Evolutionary conservation across 345 rosid species (phyloP), one percentile per base, ranked within the genome.

Genomic region (Camelina laxa): DNA sequence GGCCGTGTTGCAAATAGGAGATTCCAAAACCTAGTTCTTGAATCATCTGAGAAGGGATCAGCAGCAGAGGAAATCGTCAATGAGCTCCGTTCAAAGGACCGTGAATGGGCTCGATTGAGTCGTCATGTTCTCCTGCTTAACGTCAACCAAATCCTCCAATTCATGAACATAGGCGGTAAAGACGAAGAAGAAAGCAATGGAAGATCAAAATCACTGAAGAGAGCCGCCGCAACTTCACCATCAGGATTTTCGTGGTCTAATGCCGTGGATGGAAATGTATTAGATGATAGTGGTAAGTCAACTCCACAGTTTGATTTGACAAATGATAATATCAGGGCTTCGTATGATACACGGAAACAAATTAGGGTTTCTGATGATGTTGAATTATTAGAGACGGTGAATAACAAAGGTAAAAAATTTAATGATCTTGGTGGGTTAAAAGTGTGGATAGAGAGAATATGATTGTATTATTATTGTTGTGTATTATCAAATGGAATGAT

Each of bases 341-440:
- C 45, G 45, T 12, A 41, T 41, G 45, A 41, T 13, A 41, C 45
- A 13, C 4, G n/a, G 15, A 41, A 41, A 41, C 6, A 4, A 12
- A 12, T 12, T 41, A 41, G n/a, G n/a, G n/a, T 41, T 41, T 41
- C 45, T 4, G 45, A 41, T 41, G 15, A 27, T 4, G 30, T 27
- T 41, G 6, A 6, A 41, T 27, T 3, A 41, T 13, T 4, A 41
- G 45, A 12, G 15, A 13, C 6, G 13, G 45, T 4, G n/a, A 38
- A 38, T 38, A 2, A 38, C 11, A 4, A 41, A 41, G 45, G 45
- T 41, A 41, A 41, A n/a, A 41, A 41, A 1, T 58, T 58, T 58
- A 58, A 56, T 15, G 78, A 74, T 31, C 21, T 74, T 6, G 72
- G 66, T 38, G 72, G 72, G 12, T 38, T 74, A 39, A 44, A n/a